A percentile compares a stretch with the other conserved stretches of the same genome.
These are phyloP conservation scores for Draba incana DNA, from an alignment of 345 rosid species.

Conservation along the genomic window DNA sequence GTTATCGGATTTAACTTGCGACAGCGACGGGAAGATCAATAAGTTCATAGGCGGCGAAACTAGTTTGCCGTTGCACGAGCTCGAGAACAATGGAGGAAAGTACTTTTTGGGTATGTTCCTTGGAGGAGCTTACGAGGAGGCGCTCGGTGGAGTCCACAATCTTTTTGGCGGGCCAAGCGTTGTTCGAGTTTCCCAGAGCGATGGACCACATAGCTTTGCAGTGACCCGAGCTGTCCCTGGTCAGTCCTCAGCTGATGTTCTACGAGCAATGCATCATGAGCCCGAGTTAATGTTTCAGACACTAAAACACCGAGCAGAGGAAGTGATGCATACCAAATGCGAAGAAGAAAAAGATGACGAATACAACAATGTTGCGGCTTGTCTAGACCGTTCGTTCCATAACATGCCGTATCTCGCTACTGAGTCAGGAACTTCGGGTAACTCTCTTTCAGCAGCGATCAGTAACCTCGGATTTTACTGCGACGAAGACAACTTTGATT, in stretches of 20 bases:
- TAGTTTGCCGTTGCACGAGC: conserved; percentile 87
- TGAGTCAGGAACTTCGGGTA: conserved; percentile 45
- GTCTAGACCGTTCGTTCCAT: conserved; percentile 70
- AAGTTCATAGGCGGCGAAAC: conserved; percentile 90
- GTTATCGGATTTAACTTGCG: conserved; percentile 90
- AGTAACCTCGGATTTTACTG: conserved; percentile 68
- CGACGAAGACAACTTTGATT: conserved; percentile 45
- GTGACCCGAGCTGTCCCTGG: conserved; percentile 86
- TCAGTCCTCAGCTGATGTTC: conserved; percentile 84
- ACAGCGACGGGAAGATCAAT: conserved; percentile 89
- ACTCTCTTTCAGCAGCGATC: conserved; percentile 74
- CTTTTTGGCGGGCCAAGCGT: conserved; percentile 93
- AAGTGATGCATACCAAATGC: conserved; percentile 37
- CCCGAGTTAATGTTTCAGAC: conserved; percentile 96
- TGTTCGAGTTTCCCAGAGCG: conserved; percentile 83
- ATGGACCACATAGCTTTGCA: conserved; percentile 91
- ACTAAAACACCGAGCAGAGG: conserved; percentile 85
- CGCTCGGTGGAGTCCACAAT: conserved; percentile 96
- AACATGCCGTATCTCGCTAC: conserved; percentile 85
- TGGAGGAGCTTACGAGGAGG: conserved; percentile 99
- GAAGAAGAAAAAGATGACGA: conserved; percentile 29
- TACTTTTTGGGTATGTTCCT: conserved; percentile 96
- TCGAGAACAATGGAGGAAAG: conserved; percentile 48
- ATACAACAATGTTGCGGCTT: conserved; percentile 50
- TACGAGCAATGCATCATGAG: conserved; percentile 94